A percentile compares a stretch with the other conserved stretches of the same genome.
Evolutionary conservation across 768 basidiomycete species (phyloP).

Genomic region (Trametes elegans): DNA sequence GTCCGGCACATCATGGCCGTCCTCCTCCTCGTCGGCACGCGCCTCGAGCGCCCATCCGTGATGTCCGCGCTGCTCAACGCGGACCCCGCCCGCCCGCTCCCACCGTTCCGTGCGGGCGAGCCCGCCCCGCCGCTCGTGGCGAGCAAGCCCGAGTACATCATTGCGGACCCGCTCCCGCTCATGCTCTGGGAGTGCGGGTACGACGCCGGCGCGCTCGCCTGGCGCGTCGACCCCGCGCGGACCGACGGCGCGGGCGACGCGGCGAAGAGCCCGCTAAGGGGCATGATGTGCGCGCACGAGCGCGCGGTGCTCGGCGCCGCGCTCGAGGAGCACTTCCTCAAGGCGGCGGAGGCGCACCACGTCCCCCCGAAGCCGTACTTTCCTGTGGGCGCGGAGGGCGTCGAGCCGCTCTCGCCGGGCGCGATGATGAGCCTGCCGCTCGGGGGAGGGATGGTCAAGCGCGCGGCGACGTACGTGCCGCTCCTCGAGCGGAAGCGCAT

Average conservation of each 20-base stretch:
- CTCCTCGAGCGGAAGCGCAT: slow-evolving; percentile 65
- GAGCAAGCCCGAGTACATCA: slow-evolving; percentile 85
- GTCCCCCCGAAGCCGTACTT: slow-evolving; percentile 37
- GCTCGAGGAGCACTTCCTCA: slow-evolving; percentile 64
- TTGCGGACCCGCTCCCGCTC: slow-evolving; percentile 90
- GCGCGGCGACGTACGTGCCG: slow-evolving; percentile 61
- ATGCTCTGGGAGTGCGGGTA: slow-evolving; percentile 91
- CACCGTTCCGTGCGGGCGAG: slow-evolving; percentile 33
- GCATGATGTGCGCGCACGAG: slow-evolving; percentile 33
- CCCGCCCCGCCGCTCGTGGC: slow-evolving; percentile 49
- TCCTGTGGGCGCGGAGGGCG: slow-evolving; percentile 31
- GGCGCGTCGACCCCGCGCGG: slow-evolving; percentile 60
- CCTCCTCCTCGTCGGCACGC: slow-evolving; percentile 82
- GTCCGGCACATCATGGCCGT: slow-evolving; percentile 93
- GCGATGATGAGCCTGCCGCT: slow-evolving; percentile 52
- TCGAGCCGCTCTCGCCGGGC: slow-evolving; percentile 6
- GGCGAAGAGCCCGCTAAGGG: slow-evolving; percentile 23
- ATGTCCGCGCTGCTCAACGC: slow-evolving; percentile 75
- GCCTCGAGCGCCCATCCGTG: slow-evolving; percentile 71
- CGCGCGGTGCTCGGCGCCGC: slow-evolving; percentile 64
- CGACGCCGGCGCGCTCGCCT: slow-evolving; percentile 58
- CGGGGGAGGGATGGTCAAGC: slow-evolving; percentile 68
- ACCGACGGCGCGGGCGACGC: slow-evolving; percentile 24
- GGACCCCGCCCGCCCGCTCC: slow-evolving; percentile 42
- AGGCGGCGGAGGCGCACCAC: slow-evolving; percentile 53